Base-by-base conservation (phyloP, 176 grass and related monocot species). In the Canna indica region DNA sequence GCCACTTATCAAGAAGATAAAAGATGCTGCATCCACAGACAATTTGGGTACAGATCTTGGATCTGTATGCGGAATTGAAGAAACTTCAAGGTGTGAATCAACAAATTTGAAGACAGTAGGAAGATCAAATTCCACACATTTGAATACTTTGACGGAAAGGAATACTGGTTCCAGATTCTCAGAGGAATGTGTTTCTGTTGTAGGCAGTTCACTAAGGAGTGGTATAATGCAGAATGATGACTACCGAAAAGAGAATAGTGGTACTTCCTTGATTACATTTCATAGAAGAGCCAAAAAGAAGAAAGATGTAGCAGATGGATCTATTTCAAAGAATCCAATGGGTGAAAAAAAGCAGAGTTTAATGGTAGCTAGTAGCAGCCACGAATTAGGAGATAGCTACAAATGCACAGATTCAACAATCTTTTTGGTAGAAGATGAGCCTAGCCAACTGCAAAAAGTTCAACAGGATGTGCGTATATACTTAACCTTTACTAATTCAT, bases 271-370 rank as follows among this genome's bases (percentile, higher is more conserved):
- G 36, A 73, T 73, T 59, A 73, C 71, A 11, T 73, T 73, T 73
- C 54, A 24, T 60, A 59, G 71, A 59, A 73, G 71, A 59, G 35
- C 38, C 12, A 73, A 42, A 44, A 73, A 73, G 54, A 73, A 73
- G 26, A 54, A 12, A 3, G 30, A 42, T 73, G 34, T 45, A 44
- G 71, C 3, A 4, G 36, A 41, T 25, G 25, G 9, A 44, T 60
- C 36, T 10, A 73, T 42, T n/a, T 28, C 25, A 41, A 29, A 35
- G 12, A 29, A 45, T 73, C 5, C 35, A 20, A 44, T 14, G 53
- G 53, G 10, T 61, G 54, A 42, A 9, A 36, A 30, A 1, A 39
- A 58, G n/a, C 71, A 42, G n/a, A 58, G 54, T 73, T 39, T 20
- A 61, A 33, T 24, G 25, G 36, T 18, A 12, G 10, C 7, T 18